Evolutionary conservation across 2,329 filamentous ascomycete genomes (phyloP), one percentile per base, ranked within the genome.

Genomic region (Stemphylium vesicarium): DNA sequence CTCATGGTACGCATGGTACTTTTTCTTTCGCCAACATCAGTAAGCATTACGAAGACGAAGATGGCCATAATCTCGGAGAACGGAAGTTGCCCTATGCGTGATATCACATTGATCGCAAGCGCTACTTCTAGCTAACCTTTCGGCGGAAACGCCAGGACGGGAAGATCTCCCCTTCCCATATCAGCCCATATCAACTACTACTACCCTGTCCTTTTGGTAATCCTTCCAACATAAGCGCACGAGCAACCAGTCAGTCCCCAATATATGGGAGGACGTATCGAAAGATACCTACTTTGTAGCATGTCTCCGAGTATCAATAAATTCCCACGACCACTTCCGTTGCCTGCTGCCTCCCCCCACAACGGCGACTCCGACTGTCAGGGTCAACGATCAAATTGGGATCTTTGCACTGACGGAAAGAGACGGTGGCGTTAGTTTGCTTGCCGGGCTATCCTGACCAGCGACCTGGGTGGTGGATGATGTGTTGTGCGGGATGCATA

Each of bases 71-170:
- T n/a, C n/a, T n/a, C n/a, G n/a, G n/a, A n/a, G 26, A 36, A 16
- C n/a, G n/a, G 16, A 36, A 15, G 13, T 16, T 16, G 33, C 16
- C 33, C 15, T 36, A 36, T 36, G 33, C 33, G n/a, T 16, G 6
- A 16, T 15, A 3, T 36, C 16, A 15, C 15, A 36, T 36, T 4
- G 33, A 36, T 36, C 15, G n/a, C 33, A 10, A 10, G 33, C 33
- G 33, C 33, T 16, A 6, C 16, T 31, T 6, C 7, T n/a, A n/a
- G 20, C 15, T 40, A 8, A 6, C 31, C 15, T 35, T 16, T 50
- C 51, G 51, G 51, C 38, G 33, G 37, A 53, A 49, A 38, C 45
- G 38, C 51, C 51, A 53, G 51, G 51, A 53, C 51, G 32, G 51
- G 45, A 44, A 39, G 32, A 43, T 43, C 37, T 26, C 37, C 42